These are phyloP conservation scores for Auricularia auricula-judae DNA, from an alignment of 768 basidiomycete species.

Conservation along the genomic window DNA sequence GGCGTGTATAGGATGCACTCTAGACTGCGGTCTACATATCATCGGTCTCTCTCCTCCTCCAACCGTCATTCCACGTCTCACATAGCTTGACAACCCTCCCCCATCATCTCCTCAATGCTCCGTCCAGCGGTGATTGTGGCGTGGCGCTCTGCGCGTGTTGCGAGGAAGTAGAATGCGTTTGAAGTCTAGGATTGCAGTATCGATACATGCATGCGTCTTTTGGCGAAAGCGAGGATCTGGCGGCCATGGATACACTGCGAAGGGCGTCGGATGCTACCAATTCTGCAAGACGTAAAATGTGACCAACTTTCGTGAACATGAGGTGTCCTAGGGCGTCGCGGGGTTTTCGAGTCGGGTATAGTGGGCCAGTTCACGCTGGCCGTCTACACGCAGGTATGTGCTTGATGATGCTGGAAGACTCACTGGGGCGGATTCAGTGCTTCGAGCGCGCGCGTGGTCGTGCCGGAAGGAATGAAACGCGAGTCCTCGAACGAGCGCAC, in stretches of 20 bases:
- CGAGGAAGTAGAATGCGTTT: background rate
- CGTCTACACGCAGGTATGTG: background rate
- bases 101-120: too few species aligned
- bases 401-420: background rate
- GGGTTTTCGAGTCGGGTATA: background rate
- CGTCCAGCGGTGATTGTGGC: too few species aligned
- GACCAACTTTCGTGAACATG: background rate
- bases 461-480: background rate
- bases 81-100: too few species aligned
- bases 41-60: too few species aligned
- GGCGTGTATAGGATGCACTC: too few species aligned
- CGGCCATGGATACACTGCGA: background rate
- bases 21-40: too few species aligned
- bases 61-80: too few species aligned
- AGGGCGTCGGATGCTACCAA: background rate
- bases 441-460: background rate
- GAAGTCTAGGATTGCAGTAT: background rate
- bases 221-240: background rate
- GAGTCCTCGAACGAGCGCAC: constrained; percentile 1
- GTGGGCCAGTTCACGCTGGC: background rate
- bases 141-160: too few species aligned
- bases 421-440: background rate
- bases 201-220: background rate
- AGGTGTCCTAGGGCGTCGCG: background rate
- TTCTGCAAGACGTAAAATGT: background rate